Conservation (phyloP, 2,329 filamentous ascomycete genomes). For the Ceratocystis harringtonii region DNA sequence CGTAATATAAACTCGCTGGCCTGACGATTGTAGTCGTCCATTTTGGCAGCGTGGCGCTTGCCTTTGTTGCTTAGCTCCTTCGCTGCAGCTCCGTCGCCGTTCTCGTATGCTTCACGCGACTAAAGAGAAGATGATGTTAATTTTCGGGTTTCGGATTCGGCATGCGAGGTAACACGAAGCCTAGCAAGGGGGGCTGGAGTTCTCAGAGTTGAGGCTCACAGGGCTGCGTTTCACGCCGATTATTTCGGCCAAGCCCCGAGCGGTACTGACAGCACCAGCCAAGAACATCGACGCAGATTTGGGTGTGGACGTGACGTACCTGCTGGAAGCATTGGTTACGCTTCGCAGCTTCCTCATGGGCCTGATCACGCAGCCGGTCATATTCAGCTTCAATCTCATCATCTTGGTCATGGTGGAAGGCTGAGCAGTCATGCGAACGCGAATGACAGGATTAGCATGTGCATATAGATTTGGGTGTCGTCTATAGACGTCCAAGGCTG, state of each 20-base stretch:
- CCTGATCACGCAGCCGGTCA: constrained; percentile 73
- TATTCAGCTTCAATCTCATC: constrained; percentile 69
- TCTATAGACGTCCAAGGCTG: no score
- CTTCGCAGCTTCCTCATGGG: constrained; percentile 65
- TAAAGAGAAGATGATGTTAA: constrained; percentile 21
- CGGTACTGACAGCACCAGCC: neutral
- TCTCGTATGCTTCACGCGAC: constrained; percentile 67
- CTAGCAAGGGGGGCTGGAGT: neutral
- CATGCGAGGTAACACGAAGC: neutral
- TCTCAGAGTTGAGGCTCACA: neutral
- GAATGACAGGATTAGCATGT: neutral
- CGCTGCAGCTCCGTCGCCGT: constrained; percentile 68
- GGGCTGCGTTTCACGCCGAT: neutral
- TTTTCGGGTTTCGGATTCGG: neutral
- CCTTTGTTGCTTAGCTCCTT: constrained; percentile 73
- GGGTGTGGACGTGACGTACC: constrained; percentile 29
- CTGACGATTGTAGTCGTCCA: constrained; percentile 80
- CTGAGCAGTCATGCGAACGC: constrained; percentile 30
- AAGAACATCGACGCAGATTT: no score
- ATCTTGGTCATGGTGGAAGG: constrained; percentile 59
- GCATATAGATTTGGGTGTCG: no score
- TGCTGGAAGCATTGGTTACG: constrained; percentile 62
- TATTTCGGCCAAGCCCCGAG: neutral
- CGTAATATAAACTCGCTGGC: constrained; percentile 91
- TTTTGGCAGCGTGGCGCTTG: constrained; percentile 67